These are phyloP conservation scores for Eremochloa ophiuroides DNA, from an alignment of 176 grass and related monocot species.

Conservation along the genomic window DNA sequence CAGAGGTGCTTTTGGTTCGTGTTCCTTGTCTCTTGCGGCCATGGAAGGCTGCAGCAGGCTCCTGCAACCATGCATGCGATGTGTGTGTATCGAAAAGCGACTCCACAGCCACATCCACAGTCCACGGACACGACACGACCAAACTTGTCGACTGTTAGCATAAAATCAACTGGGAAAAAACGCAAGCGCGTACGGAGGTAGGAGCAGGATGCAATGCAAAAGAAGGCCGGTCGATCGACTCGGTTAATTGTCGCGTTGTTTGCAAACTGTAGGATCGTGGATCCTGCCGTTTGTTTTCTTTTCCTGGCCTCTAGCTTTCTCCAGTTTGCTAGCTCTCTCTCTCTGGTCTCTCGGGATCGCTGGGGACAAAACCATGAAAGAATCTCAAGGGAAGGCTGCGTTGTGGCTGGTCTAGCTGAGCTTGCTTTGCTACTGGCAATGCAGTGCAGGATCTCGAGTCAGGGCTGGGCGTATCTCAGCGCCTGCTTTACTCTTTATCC, in stretches of 20 bases:
- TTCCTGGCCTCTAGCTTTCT: not conserved
- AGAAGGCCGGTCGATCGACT: not conserved
- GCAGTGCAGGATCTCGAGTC: slow-evolving; percentile 5
- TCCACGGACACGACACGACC: not conserved
- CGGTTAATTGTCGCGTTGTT: not conserved
- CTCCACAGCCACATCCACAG: not conserved
- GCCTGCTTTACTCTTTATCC: slow-evolving; percentile 17
- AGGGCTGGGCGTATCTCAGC: slow-evolving; percentile 35
- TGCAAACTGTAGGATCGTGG: not conserved
- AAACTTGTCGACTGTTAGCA: not conserved
- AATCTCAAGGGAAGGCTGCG: slow-evolving; percentile 29
- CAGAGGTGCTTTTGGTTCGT: slow-evolving; percentile 23
- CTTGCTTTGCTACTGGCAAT: not conserved
- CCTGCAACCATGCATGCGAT: not conserved
- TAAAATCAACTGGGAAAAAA: not conserved
- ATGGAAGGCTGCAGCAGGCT: slow-evolving; percentile 18
- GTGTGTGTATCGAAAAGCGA: not conserved
- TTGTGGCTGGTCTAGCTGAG: not conserved
- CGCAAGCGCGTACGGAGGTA: not conserved
- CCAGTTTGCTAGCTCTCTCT: not conserved
- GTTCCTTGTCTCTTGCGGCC: slow-evolving; percentile 34
- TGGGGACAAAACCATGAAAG: slow-evolving; percentile 20
- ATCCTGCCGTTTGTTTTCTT: not conserved
- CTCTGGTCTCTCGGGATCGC: slow-evolving; percentile 32
- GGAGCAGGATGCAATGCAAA: not conserved